These are phyloP conservation scores for Lycium barbarum DNA, from an alignment of 257 asterid genomes.

Conservation along the genomic window DNA sequence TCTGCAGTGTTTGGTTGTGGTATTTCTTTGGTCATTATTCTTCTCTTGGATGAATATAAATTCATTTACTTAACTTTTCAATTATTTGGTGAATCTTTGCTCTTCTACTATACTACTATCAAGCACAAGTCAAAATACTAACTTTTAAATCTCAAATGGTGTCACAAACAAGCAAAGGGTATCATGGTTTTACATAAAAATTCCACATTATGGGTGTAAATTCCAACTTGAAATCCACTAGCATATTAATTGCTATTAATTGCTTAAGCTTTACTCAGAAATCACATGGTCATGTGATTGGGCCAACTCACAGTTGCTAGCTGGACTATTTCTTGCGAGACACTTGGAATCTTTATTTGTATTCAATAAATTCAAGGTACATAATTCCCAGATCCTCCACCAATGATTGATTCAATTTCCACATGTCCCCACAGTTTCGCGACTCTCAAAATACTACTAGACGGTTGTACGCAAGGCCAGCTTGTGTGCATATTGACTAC, in stretches of 20 bases:
- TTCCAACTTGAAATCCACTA: neutral
- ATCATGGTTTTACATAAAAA: constrained; percentile 4
- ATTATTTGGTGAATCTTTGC: too few relatives aligned
- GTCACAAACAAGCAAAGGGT: neutral
- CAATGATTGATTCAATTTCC: constrained; percentile 41
- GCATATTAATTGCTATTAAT: constrained; percentile 28
- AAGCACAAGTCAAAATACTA: too few relatives aligned
- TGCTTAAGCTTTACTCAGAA: constrained; percentile 32
- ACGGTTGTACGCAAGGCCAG: too few relatives aligned
- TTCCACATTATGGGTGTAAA: constrained; percentile 2
- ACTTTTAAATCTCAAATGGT: too few relatives aligned
- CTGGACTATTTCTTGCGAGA: constrained; percentile 27
- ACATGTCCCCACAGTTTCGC: constrained; percentile 19
- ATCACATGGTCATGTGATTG: constrained; percentile 42
- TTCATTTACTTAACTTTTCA: too few relatives aligned
- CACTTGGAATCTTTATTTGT: constrained; percentile 31
- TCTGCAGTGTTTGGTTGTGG: neutral
- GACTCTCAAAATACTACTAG: neutral
- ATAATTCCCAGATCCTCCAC: constrained; percentile 10
- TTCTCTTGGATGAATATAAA: neutral
- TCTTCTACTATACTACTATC: too few relatives aligned
- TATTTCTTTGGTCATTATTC: neutral
- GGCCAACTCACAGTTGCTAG: constrained; percentile 40
- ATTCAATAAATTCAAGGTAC: constrained; percentile 35
- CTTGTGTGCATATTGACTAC: neutral